Evolutionary conservation across 106 monocot species (phyloP).

Genomic region (Acanthochlamys bracteata): DNA sequence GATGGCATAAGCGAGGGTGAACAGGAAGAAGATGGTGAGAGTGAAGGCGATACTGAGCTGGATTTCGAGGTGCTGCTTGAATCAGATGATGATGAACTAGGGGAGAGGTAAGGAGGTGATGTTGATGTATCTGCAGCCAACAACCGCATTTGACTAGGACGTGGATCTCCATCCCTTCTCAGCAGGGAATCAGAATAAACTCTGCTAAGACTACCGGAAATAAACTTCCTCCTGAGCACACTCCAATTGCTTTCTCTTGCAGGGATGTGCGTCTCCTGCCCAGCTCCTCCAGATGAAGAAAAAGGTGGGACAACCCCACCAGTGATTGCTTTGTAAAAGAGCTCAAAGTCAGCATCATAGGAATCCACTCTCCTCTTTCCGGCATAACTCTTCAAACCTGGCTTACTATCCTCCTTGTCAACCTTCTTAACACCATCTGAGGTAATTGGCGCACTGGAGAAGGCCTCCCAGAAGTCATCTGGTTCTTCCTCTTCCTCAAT

Average conservation of each 20-base stretch:
- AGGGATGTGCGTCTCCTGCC: constrained; percentile 72
- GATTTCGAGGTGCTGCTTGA: constrained; percentile 58
- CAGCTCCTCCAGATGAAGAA: constrained; percentile 38
- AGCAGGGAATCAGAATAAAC: constrained; percentile 57
- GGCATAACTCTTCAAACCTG: constrained; percentile 3
- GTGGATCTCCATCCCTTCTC: constrained; percentile 23
- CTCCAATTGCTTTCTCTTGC: constrained; percentile 96
- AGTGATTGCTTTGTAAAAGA: constrained; percentile 61
- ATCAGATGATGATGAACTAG: constrained; percentile 66
- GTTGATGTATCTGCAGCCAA: constrained; percentile 33
- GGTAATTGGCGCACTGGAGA: constrained; percentile 26
- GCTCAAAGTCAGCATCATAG: constrained; percentile 83
- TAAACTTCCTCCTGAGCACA: constrained; percentile 63
- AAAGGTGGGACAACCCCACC: constrained; percentile 84
- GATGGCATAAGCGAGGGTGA: constrained; percentile 38
- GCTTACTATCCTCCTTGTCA: constrained; percentile 22
- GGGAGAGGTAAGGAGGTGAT: constrained; percentile 63
- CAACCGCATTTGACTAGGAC: constrained; percentile 22
- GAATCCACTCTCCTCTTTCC: constrained; percentile 60
- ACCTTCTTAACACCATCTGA: constrained; percentile 13
- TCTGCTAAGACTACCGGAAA: constrained; percentile 32
- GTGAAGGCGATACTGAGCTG: constrained; percentile 57
- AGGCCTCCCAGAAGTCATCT: constrained; percentile 69
- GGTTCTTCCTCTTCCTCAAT: constrained; percentile 78
- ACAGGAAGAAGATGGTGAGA: constrained; percentile 47